These are phyloP conservation scores for Plectosphaerella sp. DNA, from an alignment of 2,329 filamentous ascomycete species.

Conservation along the genomic window DNA sequence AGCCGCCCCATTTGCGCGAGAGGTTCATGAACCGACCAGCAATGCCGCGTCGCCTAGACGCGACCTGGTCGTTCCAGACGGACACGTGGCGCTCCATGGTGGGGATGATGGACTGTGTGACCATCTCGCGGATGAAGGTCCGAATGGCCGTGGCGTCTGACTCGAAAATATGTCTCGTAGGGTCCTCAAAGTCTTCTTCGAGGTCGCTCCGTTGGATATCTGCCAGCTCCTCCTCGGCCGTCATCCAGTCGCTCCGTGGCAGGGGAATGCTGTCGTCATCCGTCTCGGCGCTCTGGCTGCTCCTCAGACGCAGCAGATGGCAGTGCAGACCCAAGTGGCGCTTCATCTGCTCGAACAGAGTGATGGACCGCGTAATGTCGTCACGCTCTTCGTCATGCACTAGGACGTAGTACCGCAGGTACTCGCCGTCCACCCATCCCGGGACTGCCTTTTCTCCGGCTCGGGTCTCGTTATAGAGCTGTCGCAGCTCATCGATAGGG, in stretches of 20 bases:
- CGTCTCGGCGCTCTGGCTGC: slow-evolving; percentile 77
- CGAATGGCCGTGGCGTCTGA: slow-evolving; percentile 85
- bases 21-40: slow-evolving; percentile 92
- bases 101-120: slow-evolving; percentile 89
- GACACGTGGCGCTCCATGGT: slow-evolving; percentile 92
- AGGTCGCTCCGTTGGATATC: slow-evolving; percentile 66
- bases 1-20: slow-evolving; percentile 83
- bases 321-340: slow-evolving; percentile 95
- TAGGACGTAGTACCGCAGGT: slow-evolving; percentile 90
- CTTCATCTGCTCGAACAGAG: slow-evolving; percentile 97
- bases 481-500: slow-evolving; percentile 82
- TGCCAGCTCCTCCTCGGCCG: slow-evolving; percentile 77
- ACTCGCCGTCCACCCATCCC: slow-evolving; percentile 85
- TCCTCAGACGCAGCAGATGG: slow-evolving; percentile 81
- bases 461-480: slow-evolving; percentile 80
- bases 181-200: slow-evolving; percentile 66
- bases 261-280: slow-evolving; percentile 87
- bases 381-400: slow-evolving; percentile 95
- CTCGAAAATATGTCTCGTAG: slow-evolving; percentile 79
- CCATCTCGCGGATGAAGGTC: slow-evolving; percentile 88
- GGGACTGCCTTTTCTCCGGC: slow-evolving; percentile 71
- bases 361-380: slow-evolving; percentile 85
- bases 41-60: slow-evolving; percentile 81
- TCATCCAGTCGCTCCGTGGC: slow-evolving; percentile 82
- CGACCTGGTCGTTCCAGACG: slow-evolving; percentile 96